These are phyloP conservation scores for Lipomyces yamanashiensis DNA, from an alignment of 805 yeast genomes.

Conservation along the genomic window DNA sequence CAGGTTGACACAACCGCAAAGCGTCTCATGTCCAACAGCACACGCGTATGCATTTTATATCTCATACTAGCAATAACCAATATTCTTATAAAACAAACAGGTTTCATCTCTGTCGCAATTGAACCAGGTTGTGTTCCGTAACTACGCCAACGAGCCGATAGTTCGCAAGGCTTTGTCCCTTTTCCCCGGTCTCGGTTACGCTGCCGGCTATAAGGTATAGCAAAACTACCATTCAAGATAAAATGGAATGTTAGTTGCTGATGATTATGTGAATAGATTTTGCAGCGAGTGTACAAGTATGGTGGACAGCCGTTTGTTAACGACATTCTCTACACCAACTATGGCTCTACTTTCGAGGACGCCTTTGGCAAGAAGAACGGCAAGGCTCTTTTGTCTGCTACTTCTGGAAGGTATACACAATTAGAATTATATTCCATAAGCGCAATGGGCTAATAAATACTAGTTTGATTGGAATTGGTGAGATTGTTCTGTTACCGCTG, in stretches of 20 bases:
- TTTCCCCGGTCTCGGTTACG: constrained; percentile 98
- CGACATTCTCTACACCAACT: constrained; percentile 81
- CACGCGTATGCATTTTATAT: constrained; percentile 61
- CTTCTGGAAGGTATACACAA: constrained; percentile 71
- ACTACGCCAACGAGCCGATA: constrained; percentile 72
- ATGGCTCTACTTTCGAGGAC: constrained; percentile 68
- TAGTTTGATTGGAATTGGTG: constrained; percentile 93
- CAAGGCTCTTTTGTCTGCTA: constrained; percentile 94
- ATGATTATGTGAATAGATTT: constrained; percentile 48
- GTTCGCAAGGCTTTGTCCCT: constrained; percentile 76
- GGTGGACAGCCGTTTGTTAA: constrained; percentile 99
- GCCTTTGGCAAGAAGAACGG: constrained; percentile 92
- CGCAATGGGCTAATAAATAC: not conserved
- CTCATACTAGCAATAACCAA: not conserved
- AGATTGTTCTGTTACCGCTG: constrained; percentile 89
- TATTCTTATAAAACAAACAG: constrained; percentile 48
- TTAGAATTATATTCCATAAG: not conserved
- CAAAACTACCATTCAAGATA: not conserved
- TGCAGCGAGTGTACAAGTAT: constrained; percentile 97
- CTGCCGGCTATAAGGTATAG: constrained; percentile 82
- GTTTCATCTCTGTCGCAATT: constrained; percentile 67
- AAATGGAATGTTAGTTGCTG: not conserved
- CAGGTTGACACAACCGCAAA: constrained; percentile 90
- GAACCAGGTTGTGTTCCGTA: constrained; percentile 85
- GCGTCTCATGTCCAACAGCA: constrained; percentile 87